A percentile compares a stretch with the other conserved stretches of the same genome.
Evolutionary conservation across 2,329 filamentous ascomycete genomes (phyloP).

Genomic region (Pestalotiopsis sp.): DNA sequence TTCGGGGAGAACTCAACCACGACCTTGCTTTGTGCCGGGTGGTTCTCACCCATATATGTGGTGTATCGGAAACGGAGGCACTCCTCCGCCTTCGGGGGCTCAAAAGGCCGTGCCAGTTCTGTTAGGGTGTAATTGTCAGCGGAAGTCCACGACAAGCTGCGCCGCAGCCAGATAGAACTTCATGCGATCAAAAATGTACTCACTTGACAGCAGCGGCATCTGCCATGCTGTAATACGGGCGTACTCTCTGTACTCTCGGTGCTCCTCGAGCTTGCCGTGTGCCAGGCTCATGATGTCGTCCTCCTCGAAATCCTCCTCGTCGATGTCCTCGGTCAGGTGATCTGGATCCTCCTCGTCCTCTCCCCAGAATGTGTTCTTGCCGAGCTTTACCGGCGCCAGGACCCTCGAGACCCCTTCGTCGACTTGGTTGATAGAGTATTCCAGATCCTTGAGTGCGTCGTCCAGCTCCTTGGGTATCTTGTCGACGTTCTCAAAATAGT

Average conservation of each 20-base stretch:
- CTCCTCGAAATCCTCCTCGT: constrained; percentile 64
- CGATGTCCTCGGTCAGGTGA: constrained; percentile 23
- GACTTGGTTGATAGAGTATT: constrained; percentile 29
- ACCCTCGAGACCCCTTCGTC: constrained; percentile 31
- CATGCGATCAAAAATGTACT: constrained; percentile 35
- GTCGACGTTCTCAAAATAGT: not conserved
- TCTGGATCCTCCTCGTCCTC: constrained; percentile 28
- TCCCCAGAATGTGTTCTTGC: constrained; percentile 24
- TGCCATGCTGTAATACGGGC: constrained; percentile 89
- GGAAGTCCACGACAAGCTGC: not conserved
- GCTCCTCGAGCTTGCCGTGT: constrained; percentile 84
- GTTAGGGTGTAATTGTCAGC: constrained; percentile 18
- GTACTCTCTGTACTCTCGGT: constrained; percentile 87
- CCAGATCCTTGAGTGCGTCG: constrained; percentile 28
- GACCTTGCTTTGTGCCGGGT: constrained; percentile 91
- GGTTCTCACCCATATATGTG: constrained; percentile 89
- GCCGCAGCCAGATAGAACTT: not conserved
- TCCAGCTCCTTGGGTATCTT: constrained; percentile 15
- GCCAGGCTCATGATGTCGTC: constrained; percentile 83
- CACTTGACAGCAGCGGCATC: constrained; percentile 87
- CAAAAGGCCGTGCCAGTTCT: constrained; percentile 85
- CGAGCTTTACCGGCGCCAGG: constrained; percentile 19
- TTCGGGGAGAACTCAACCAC: constrained; percentile 82
- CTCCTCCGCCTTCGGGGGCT: constrained; percentile 64
- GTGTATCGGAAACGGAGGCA: constrained; percentile 95